Conservation (phyloP, 139 green algal genomes). For the Chlorella sp. region DNA sequence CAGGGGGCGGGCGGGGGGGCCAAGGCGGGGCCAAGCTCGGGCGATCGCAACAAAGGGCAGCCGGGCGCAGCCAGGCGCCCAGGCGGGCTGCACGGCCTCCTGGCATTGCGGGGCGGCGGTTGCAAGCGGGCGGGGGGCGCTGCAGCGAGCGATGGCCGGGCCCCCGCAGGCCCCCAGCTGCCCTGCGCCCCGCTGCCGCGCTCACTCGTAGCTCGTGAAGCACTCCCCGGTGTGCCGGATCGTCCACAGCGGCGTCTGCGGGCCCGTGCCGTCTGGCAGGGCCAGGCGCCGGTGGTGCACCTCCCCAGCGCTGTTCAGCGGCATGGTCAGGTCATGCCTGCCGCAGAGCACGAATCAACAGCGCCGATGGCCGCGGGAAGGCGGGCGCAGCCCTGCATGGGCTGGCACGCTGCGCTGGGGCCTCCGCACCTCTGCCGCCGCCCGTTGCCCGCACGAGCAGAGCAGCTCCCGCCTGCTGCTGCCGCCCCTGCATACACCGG, state of each 20-base stretch:
- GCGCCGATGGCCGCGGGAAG: too few species aligned
- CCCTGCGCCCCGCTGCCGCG: background rate
- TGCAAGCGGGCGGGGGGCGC: too few species aligned
- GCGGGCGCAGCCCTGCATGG: too few species aligned
- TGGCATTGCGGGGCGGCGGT: background rate
- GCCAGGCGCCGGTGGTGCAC: constrained; percentile 5
- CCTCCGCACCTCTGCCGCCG: too few species aligned
- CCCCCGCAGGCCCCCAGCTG: background rate
- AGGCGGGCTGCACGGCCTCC: background rate
- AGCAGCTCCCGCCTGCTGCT: too few species aligned
- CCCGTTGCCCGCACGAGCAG: too few species aligned
- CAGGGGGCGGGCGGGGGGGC: too few species aligned
- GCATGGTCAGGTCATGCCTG: background rate
- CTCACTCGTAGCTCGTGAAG: constrained; percentile 72
- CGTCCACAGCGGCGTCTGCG: background rate
- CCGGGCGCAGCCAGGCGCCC: background rate
- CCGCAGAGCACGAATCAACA: too few species aligned
- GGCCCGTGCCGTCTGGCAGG: background rate
- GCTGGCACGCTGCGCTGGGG: too few species aligned
- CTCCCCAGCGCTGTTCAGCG: background rate
- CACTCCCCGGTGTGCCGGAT: constrained; percentile 71
- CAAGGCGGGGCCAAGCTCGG: background rate
- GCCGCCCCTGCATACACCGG: too few species aligned
- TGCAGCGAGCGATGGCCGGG: background rate
- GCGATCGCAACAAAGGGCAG: too few species aligned